These are phyloP conservation scores for Linnemannia zychae DNA, from an alignment of 192 early-diverging fungal species.

Conservation along the genomic window DNA sequence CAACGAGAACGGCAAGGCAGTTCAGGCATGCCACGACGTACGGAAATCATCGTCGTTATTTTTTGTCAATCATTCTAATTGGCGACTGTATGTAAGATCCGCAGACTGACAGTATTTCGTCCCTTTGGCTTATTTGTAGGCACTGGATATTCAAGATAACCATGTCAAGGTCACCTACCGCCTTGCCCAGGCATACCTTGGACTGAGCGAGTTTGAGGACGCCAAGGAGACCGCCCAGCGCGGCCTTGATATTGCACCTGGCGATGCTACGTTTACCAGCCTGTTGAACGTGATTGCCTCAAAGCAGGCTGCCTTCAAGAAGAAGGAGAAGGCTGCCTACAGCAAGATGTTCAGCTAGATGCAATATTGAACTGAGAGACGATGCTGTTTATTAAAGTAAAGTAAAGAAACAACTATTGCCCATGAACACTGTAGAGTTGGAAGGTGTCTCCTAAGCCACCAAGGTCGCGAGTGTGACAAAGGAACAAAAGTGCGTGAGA, in stretches of 20 bases:
- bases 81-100: neutral
- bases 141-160: constrained; percentile 38
- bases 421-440: too few relatives aligned
- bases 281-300: constrained; percentile 36
- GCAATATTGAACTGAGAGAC: neutral
- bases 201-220: constrained; percentile 56
- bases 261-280: constrained; percentile 49
- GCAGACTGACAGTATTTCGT: neutral
- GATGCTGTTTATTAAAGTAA: neutral
- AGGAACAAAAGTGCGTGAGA: too few relatives aligned
- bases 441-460: too few relatives aligned
- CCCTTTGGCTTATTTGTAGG: constrained; percentile 7
- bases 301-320: constrained; percentile 47
- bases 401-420: neutral
- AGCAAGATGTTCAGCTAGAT: constrained; percentile 53
- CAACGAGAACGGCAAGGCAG: constrained; percentile 50
- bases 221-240: constrained; percentile 44
- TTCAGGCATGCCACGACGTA: constrained; percentile 36
- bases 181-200: constrained; percentile 59
- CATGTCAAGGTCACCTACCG: constrained; percentile 61
- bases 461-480: too few relatives aligned
- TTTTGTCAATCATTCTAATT: neutral
- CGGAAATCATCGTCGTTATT: constrained; percentile 7
- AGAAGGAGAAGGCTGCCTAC: constrained; percentile 55
- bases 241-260: constrained; percentile 49